These are phyloP conservation scores for Lolium perenne DNA, from an alignment of 176 grass and related monocot genomes.

Conservation along the genomic window DNA sequence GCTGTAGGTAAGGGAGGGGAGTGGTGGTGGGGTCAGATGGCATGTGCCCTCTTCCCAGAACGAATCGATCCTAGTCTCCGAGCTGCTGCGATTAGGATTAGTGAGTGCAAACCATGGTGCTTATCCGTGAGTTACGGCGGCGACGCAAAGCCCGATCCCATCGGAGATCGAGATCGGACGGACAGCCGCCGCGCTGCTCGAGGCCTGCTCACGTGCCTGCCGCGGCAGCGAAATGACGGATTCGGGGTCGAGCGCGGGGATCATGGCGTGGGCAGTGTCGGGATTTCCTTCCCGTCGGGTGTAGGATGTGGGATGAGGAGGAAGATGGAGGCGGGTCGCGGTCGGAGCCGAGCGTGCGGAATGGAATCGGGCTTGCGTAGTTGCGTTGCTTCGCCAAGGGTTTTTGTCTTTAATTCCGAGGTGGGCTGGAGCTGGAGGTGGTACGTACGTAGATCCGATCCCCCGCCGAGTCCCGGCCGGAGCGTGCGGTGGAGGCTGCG, in stretches of 20 bases:
- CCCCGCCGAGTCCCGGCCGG: background rate
- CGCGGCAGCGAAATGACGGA: background rate
- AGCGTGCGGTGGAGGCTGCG: constrained; percentile 48
- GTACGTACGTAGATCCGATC: constrained; percentile 53
- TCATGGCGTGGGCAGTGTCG: background rate
- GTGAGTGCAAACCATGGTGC: constrained; percentile 14
- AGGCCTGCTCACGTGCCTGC: constrained; percentile 63
- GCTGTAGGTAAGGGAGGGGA: constrained; percentile 47
- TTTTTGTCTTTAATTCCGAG: constrained; percentile 68
- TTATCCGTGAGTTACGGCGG: constrained; percentile 37
- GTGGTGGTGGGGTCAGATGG: constrained; percentile 75
- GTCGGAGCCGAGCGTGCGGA: constrained; percentile 51
- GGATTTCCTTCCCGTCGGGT: background rate
- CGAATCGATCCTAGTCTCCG: constrained; percentile 34
- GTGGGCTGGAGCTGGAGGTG: background rate
- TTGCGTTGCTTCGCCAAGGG: constrained; percentile 59
- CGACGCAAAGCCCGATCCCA: constrained; percentile 35
- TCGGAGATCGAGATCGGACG: constrained; percentile 35
- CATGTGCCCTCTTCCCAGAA: constrained; percentile 67
- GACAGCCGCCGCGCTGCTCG: constrained; percentile 54
- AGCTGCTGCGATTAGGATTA: constrained; percentile 22
- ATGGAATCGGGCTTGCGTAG: constrained; percentile 39
- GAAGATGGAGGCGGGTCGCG: constrained; percentile 33
- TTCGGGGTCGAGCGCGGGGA: background rate
- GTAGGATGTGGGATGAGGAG: too few species aligned